phyloP scores from a whole-genome alignment of 2,329 filamentous ascomycete genomes.

The Ophiostoma sp. region DNA sequence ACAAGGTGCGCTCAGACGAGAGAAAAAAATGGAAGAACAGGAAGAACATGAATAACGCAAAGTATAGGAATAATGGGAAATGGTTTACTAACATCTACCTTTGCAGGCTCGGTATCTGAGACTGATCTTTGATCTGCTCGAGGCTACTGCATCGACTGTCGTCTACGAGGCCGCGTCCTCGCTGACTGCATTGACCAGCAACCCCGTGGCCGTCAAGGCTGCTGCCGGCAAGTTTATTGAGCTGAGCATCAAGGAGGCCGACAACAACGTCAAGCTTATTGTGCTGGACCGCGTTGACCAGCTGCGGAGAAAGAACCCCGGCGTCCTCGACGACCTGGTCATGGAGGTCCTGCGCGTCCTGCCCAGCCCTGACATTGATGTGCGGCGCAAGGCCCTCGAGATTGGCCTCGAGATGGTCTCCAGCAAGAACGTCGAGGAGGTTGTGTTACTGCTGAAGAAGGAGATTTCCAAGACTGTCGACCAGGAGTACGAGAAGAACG shows the following conservation, averaged over 20 bases:
- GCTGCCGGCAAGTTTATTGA: constrained; percentile 95
- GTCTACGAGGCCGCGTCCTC: constrained; percentile 97
- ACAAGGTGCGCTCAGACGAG: constrained; percentile 59
- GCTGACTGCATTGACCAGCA: constrained; percentile 86
- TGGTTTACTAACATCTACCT: constrained; percentile 57
- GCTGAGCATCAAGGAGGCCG: constrained; percentile 91
- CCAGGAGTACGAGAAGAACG: constrained; percentile 97
- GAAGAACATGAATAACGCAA: not conserved
- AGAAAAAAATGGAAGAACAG: not conserved
- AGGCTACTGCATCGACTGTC: constrained; percentile 88
- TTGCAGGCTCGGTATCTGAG: constrained; percentile 76
- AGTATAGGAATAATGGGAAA: not conserved
- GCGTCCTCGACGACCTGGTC: constrained; percentile 82
- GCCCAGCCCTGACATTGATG: constrained; percentile 92
- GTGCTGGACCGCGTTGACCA: constrained; percentile 85
- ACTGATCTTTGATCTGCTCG: constrained; percentile 92
- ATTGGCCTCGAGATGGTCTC: constrained; percentile 97
- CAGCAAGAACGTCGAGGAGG: constrained; percentile 97
- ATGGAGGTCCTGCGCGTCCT: constrained; percentile 97
- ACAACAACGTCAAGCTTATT: constrained; percentile 99
- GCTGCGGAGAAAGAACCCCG: constrained; percentile 66
- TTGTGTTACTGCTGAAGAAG: constrained; percentile 93
- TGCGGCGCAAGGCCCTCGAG: constrained; percentile 81
- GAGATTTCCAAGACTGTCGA: constrained; percentile 96
- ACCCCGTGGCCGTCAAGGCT: constrained; percentile 95